A percentile compares a stretch with the other conserved stretches of the same genome.
Evolutionary conservation across 768 basidiomycete species (phyloP).

Genomic region (Suillus clintonianus): DNA sequence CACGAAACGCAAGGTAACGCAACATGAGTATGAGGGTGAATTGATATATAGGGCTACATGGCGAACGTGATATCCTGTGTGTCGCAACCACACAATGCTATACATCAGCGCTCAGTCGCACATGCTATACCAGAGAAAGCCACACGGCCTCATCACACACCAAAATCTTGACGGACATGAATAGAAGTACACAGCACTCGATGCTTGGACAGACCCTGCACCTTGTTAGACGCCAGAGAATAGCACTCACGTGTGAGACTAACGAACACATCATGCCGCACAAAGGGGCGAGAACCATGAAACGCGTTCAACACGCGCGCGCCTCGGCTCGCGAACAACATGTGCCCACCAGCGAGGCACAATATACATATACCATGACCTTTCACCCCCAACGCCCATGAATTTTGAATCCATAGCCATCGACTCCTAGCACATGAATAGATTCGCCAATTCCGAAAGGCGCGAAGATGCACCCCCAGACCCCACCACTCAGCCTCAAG

Average conservation of each 20-base stretch:
- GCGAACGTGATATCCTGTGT: background rate
- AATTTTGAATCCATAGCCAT: background rate
- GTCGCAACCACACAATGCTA: background rate
- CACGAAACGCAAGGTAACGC: background rate
- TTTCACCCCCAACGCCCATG: background rate
- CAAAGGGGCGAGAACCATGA: background rate
- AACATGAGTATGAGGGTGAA: background rate
- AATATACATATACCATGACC: background rate
- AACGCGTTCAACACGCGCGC: background rate
- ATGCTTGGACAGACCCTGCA: background rate
- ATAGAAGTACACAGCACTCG: background rate
- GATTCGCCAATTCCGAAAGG: background rate
- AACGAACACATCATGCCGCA: background rate
- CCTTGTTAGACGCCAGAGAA: background rate
- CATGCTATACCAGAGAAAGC: background rate
- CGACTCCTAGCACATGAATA: background rate
- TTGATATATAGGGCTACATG: background rate
- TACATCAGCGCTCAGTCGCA: background rate
- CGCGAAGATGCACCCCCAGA: background rate
- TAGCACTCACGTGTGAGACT: background rate
- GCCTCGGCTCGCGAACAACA: background rate
- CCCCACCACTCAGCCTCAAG: background rate
- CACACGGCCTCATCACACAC: background rate
- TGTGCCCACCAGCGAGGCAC: background rate
- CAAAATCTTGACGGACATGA: conserved; percentile 1